Conservation (phyloP, 176 grass and related monocot species). For the Leersia perrieri region DNA sequence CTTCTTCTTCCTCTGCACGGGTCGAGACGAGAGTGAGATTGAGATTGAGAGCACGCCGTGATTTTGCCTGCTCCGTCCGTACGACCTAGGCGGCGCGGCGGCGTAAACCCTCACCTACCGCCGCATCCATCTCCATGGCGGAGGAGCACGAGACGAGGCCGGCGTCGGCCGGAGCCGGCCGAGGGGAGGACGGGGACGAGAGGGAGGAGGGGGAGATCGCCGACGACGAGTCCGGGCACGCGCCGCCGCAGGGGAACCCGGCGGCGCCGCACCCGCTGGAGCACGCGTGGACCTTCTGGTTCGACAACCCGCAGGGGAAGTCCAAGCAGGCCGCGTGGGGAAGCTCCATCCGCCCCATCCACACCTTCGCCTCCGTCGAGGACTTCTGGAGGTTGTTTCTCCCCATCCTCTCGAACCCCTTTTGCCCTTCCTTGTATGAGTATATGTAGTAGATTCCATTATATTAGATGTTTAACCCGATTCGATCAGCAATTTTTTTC, state of each 20-base stretch:
- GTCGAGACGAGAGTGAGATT: too few relatives aligned
- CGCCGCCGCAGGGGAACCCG: background rate
- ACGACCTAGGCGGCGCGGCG: background rate
- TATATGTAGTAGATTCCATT: background rate
- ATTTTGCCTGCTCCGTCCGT: background rate
- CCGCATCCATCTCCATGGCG: conserved; percentile 23
- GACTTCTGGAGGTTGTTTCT: conserved; percentile 86
- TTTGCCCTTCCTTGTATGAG: background rate
- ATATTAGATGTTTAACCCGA: background rate
- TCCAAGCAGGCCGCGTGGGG: conserved; percentile 60
- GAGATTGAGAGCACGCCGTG: background rate
- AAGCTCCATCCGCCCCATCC: conserved; percentile 73
- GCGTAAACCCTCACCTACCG: background rate
- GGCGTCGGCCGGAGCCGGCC: conserved; percentile 9
- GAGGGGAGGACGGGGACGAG: conserved; percentile 40
- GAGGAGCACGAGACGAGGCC: conserved; percentile 46
- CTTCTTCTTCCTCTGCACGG: background rate
- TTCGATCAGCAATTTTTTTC: background rate
- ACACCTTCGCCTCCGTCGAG: conserved; percentile 89
- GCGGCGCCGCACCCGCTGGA: conserved; percentile 59
- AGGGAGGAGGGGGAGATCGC: conserved; percentile 94
- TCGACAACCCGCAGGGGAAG: conserved; percentile 78
- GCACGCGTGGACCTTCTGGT: conserved; percentile 95
- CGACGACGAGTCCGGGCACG: conserved; percentile 27
- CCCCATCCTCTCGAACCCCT: background rate